Evolutionary conservation across 75 land plant genomes (phyloP), one percentile per base, ranked within the genome.

Genomic region (Sequoiadendron giganteum): DNA sequence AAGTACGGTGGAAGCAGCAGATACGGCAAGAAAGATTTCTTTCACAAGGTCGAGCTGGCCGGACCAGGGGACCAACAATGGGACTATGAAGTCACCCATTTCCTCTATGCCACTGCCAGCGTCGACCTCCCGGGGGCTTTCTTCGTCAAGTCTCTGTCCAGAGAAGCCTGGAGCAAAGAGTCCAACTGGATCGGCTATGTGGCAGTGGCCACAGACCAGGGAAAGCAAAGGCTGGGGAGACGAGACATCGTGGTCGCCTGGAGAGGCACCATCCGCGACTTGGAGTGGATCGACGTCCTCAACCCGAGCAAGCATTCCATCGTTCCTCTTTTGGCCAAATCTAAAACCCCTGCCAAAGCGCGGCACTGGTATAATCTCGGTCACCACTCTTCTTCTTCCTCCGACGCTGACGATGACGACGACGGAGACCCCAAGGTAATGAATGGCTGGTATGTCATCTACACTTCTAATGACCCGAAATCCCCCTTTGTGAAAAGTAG

Each of bases 181-280:
- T 94, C 95, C 55, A 95, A 95, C 86, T 96, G 96, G 97, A 92
- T 95, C 40, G 97, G 97, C 48, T 96, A 95, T 91, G 89, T 96
- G 34, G 95, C 97, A 1, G 94, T 95, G 36, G 86, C 94, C 70
- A 89, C 85, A 10, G 95, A 94, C 85, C 89, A 86, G 83, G 87
- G 65, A 7, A 86, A 55, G 28, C 28, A 52, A 30, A 85, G 85
- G 25, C 30, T 88, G 0, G 96, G 97, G 10, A 87, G 96, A 5
- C 87, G 97, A 8, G 96, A 94, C 65, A 91, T 96, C 49, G 85
- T 89, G 88, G 90, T 96, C 19, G 97, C 90, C 3, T 96, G 97
- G 97, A 86, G 97, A 25, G 97, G 97, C 32, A 94, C 97, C 1
- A 88, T 87, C 1, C 87, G 92, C 68, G 42, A 89, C 73, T 84